These are phyloP conservation scores for Barnettozyma sp. DNA, from an alignment of 805 yeast species.

Conservation along the genomic window DNA sequence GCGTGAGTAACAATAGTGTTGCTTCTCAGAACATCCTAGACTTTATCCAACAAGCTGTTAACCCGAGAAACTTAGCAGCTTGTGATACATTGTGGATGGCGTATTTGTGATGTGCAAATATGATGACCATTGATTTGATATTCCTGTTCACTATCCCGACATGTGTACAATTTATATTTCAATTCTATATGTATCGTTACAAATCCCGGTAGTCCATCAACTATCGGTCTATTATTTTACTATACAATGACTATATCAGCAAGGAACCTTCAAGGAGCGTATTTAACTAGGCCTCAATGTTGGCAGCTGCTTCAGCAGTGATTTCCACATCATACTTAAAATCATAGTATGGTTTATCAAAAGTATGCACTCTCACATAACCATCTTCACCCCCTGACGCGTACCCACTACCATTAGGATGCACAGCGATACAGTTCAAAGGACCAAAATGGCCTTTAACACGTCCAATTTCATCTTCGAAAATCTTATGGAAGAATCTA, in stretches of 20 bases:
- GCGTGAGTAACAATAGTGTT: conserved; percentile 44
- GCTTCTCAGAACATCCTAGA: conserved; percentile 89
- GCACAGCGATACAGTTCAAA: conserved; percentile 84
- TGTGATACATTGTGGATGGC: conserved; percentile 96
- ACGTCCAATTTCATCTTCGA: conserved; percentile 93
- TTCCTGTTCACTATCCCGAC: not conserved
- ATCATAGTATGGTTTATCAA: conserved; percentile 88
- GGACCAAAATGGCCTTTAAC: conserved; percentile 99
- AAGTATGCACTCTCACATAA: conserved; percentile 86
- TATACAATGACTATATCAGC: not conserved
- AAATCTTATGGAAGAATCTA: conserved; percentile 89
- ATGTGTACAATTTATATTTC: not conserved
- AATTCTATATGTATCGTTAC: too few relatives aligned
- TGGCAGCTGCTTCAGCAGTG: conserved; percentile 47
- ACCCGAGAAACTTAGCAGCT: conserved; percentile 86
- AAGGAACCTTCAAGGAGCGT: not conserved
- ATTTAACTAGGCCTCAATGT: conserved; percentile 10
- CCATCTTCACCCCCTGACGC: conserved; percentile 99
- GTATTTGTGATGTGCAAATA: conserved; percentile 44
- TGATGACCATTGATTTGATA: not conserved
- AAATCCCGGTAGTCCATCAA: too few relatives aligned
- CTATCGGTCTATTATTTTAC: too few relatives aligned
- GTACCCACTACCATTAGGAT: conserved; percentile 88
- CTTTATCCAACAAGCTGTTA: conserved; percentile 88
- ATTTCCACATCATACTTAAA: conserved; percentile 89